Base-by-base conservation (phyloP, 2,329 filamentous ascomycete genomes). In the Dothidotthia symphoricarpi region DNA sequence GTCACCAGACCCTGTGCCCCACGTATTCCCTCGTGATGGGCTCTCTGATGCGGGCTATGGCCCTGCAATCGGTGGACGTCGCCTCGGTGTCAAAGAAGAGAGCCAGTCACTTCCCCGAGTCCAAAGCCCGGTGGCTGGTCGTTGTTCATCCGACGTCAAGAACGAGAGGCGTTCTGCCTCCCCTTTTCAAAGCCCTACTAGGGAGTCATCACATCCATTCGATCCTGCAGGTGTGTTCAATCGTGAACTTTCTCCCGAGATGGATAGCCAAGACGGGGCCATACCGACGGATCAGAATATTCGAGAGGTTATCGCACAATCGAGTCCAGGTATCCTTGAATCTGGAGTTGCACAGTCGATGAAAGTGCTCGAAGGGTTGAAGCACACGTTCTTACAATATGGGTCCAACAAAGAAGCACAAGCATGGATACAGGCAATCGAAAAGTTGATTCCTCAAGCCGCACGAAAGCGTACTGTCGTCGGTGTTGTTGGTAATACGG, bases 401-500 rank as follows among this genome's bases (percentile, higher is more conserved):
- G 41, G 39, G 4, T 31, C 17, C 3, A 49, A 38, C 13, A 24
- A 12, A n/a, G 69, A 73, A 39, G 66, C 62, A 2, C 40, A 52
- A n/a, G 45, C 59, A 14, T 76, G 70, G 71, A 39, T 69, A 6
- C 39, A 65, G 14, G 53, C 69, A 10, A 72, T 76, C 26, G 58
- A 70, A 3, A 64, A 65, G 3, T 54, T 77, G 1, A 57, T 65
- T 17, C 58, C 67, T 3, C 66, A 69, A 34, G 63, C 68, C 3
- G 53, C 54, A 4, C 62, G 61, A 16, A 72, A 70, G 9, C 63
- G 66, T 12, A 69, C 70, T 1, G 68, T 82, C 0, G 69, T 83
- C 13, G 80, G 79, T 5, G 75, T 84, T 1, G 73, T 81, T 3
- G 81, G 80, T 1, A 78, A 75, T 36, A 83, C 81, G 0, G 80